Percentiles rank a stretch among this genome's conserved stretches.
phyloP scores from a whole-genome alignment of 2,329 filamentous ascomycete genomes.

The Hymenoscyphus infarciens region DNA sequence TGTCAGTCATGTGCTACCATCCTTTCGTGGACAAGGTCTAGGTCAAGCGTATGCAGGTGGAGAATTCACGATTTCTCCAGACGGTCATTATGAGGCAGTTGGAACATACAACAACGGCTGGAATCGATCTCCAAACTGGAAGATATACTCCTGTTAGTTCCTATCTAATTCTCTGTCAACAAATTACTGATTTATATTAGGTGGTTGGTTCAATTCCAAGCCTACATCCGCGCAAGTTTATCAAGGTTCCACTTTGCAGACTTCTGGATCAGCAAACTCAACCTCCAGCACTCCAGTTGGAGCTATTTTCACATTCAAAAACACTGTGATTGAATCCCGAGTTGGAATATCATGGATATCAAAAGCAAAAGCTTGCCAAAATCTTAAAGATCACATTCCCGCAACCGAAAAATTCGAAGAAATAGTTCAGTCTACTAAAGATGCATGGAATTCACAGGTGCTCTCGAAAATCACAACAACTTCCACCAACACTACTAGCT shows the following conservation, averaged over 20 bases:
- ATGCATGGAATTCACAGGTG: constrained; percentile 58
- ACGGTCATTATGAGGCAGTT: constrained; percentile 55
- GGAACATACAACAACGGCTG: constrained; percentile 65
- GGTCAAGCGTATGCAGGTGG: constrained; percentile 63
- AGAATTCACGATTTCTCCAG: constrained; percentile 48
- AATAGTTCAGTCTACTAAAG: constrained; percentile 42
- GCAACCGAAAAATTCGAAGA: constrained; percentile 41
- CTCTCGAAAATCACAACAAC: constrained; percentile 61
- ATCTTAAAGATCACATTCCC: constrained; percentile 44
- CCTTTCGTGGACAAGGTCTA: constrained; percentile 56
- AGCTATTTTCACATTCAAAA: constrained; percentile 44
- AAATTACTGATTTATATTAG: constrained; percentile 8
- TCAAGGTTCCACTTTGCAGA: constrained; percentile 30
- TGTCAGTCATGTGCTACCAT: constrained; percentile 54
- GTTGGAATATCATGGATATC: constrained; percentile 51
- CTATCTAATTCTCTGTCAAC: neutral
- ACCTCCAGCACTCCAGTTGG: constrained; percentile 44
- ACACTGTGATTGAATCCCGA: constrained; percentile 43
- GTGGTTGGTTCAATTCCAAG: constrained; percentile 28
- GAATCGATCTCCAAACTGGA: constrained; percentile 62
- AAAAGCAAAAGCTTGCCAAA: constrained; percentile 45
- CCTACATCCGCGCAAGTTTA: constrained; percentile 26
- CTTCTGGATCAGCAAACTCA: constrained; percentile 31
- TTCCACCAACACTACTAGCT: constrained; percentile 51
- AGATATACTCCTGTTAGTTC: constrained; percentile 54